Evolutionary conservation across 129 eudicot genomes (phyloP).

Genomic region (Daucus carota): DH1_v3.0 NC_030386.2:15341501-15342000

Average conservation of each 20-base stretch:
- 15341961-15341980: neutral
- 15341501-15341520: conserved; percentile 50
- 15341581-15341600: conserved; percentile 78
- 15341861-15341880: conserved; percentile 97
- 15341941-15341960: neutral
- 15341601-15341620: conserved; percentile 88
- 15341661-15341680: conserved; percentile 88
- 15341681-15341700: conserved; percentile 70
- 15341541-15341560: conserved; percentile 82
- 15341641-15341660: conserved; percentile 91
- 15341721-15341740: neutral
- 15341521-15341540: conserved; percentile 86
- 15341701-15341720: neutral
- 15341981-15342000: neutral
- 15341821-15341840: conserved; percentile 70
- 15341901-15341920: conserved; percentile 98
- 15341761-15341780: neutral
- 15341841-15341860: conserved; percentile 76
- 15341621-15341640: conserved; percentile 83
- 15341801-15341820: conserved; percentile 91
- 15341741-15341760: neutral
- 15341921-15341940: conserved; percentile 77
- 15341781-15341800: conserved; percentile 85
- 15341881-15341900: conserved; percentile 91
- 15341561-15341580: conserved; percentile 70